Conservation (phyloP, 352 stramenopile genomes). For the Plasmopara halstedii region DNA sequence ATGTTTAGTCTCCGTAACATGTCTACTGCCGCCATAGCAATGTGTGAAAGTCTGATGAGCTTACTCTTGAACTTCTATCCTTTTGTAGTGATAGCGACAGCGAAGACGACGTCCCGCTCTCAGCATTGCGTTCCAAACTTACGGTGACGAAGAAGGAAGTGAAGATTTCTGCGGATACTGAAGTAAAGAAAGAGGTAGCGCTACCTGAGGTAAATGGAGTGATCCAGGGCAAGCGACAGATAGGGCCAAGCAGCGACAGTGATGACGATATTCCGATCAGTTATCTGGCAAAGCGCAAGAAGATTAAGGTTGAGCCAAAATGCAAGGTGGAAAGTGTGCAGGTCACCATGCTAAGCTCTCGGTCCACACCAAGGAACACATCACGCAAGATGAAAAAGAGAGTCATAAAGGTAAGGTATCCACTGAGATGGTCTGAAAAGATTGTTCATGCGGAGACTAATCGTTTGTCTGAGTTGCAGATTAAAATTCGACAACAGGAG, state of each 20-base stretch:
- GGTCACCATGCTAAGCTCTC: conserved; percentile 4
- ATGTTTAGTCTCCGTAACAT: neutral
- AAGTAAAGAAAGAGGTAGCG: conserved; percentile 21
- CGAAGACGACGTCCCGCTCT: conserved; percentile 73
- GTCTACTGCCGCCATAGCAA: neutral
- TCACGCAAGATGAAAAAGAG: conserved; percentile 48
- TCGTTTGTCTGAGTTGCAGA: conserved; percentile 27
- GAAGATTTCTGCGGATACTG: conserved; percentile 16
- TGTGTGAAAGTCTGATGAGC: conserved; percentile 18
- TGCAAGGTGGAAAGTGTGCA: conserved; percentile 13
- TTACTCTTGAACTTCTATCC: conserved; percentile 8
- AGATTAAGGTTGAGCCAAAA: conserved; percentile 46
- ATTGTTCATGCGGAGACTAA: no score
- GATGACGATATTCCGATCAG: conserved; percentile 74
- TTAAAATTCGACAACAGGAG: conserved; percentile 82
- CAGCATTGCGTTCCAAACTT: conserved; percentile 36
- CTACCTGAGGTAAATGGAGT: conserved; percentile 3
- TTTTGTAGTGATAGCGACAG: conserved; percentile 55
- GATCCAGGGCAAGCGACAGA: conserved; percentile 22
- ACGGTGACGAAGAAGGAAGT: conserved; percentile 18
- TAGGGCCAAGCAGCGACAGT: conserved; percentile 37
- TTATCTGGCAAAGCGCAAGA: conserved; percentile 45
- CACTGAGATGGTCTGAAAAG: no score
- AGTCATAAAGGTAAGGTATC: conserved; percentile 53
- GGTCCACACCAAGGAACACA: conserved; percentile 15